Percentiles rank a stretch among this genome's conserved stretches.
phyloP scores from a whole-genome alignment of 257 asterid genomes.

The Thymus mandschuricus region DNA sequence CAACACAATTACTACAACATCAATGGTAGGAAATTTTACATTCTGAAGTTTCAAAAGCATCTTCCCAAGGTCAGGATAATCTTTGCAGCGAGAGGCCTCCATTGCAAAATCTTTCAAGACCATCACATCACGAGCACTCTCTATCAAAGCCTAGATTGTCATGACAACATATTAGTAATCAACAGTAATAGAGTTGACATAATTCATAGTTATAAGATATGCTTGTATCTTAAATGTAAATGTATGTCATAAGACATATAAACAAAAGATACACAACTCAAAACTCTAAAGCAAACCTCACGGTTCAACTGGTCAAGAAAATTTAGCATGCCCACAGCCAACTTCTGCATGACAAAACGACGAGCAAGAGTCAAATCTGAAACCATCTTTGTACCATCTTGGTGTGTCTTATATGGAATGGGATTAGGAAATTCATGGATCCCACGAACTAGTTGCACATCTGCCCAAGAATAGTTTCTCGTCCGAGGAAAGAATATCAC shows the following conservation, averaged over 20 bases:
- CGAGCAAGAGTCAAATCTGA: constrained; percentile 83
- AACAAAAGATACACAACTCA: constrained; percentile 22
- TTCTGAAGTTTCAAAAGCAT: constrained; percentile 85
- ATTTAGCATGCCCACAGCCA: constrained; percentile 83
- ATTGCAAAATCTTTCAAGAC: constrained; percentile 84
- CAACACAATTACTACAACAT: constrained; percentile 14
- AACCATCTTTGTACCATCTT: constrained; percentile 74
- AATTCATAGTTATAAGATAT: constrained; percentile 1
- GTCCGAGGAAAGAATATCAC: constrained; percentile 94
- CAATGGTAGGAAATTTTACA: constrained; percentile 52
- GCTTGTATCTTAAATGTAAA: constrained; percentile 5
- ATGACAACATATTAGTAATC: constrained; percentile 32
- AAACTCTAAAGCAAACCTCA: constrained; percentile 67
- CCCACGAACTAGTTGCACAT: constrained; percentile 85
- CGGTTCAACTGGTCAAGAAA: constrained; percentile 78
- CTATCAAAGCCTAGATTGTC: constrained; percentile 71
- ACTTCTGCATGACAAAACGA: constrained; percentile 88
- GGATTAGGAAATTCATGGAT: constrained; percentile 81
- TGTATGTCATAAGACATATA: neutral
- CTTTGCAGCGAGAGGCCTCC: constrained; percentile 89
- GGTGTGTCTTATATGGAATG: constrained; percentile 81
- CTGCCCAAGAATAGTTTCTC: constrained; percentile 95
- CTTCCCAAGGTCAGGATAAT: constrained; percentile 85
- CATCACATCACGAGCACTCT: constrained; percentile 75
- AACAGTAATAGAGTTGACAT: constrained; percentile 8